Evolutionary conservation across 805 yeast genomes (phyloP).

Genomic region (Blastobotrys robertii): DNA sequence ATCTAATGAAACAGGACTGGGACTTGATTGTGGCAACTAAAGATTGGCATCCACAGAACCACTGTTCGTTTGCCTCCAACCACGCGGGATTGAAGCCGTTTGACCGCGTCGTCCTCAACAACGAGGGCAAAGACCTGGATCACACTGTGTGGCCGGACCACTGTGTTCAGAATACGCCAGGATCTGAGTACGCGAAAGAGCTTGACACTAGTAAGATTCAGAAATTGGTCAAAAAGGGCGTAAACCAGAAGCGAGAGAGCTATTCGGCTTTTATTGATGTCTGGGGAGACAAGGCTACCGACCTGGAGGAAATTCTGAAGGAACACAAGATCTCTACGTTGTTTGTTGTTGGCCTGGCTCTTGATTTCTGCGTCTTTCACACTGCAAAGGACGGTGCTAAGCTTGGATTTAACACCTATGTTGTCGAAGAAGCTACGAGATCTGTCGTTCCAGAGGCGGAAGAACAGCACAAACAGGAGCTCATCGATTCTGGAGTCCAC

Average conservation of each 20-base stretch:
- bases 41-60: slow-evolving; percentile 83
- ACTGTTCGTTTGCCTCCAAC: slow-evolving; percentile 70
- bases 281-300: slow-evolving; percentile 67
- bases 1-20: slow-evolving; percentile 46
- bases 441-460: slow-evolving; percentile 25
- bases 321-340: slow-evolving; percentile 46
- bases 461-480: neutral
- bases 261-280: slow-evolving; percentile 80
- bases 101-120: slow-evolving; percentile 35
- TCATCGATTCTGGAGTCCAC: neutral
- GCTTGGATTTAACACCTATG: slow-evolving; percentile 54
- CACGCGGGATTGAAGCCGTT: slow-evolving; percentile 45
- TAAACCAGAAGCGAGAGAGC: slow-evolving; percentile 62
- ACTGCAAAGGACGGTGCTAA: slow-evolving; percentile 62
- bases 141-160: slow-evolving; percentile 80
- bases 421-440: slow-evolving; percentile 46
- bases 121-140: slow-evolving; percentile 29
- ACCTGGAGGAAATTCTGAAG: slow-evolving; percentile 40
- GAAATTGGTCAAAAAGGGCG: slow-evolving; percentile 61
- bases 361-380: slow-evolving; percentile 75
- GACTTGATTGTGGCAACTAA: slow-evolving; percentile 57
- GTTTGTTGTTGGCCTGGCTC: slow-evolving; percentile 72
- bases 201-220: slow-evolving; percentile 31
- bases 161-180: slow-evolving; percentile 64
- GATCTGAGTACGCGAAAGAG: slow-evolving; percentile 51